A percentile compares a stretch with the other conserved stretches of the same genome.
These are phyloP conservation scores for Pseudogymnoascus sp. DNA, from an alignment of 2,329 filamentous ascomycete genomes.

Conservation along the genomic window DNA sequence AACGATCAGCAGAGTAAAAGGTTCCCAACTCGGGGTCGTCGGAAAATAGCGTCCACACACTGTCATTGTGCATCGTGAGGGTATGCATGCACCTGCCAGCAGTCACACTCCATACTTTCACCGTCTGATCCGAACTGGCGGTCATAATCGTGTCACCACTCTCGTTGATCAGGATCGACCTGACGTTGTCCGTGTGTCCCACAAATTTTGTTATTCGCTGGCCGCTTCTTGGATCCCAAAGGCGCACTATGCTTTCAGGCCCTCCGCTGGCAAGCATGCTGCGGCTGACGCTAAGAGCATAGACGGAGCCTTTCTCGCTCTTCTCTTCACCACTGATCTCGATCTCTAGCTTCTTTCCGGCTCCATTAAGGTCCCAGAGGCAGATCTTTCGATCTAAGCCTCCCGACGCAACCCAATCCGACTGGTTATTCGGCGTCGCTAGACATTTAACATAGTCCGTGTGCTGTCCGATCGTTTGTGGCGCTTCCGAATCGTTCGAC, in stretches of 20 bases:
- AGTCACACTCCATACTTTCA: conserved; percentile 96
- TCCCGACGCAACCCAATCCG: conserved; percentile 87
- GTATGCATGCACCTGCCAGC: conserved; percentile 96
- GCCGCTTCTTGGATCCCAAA: conserved; percentile 86
- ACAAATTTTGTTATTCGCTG: conserved; percentile 93
- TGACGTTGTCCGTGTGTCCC: conserved; percentile 89
- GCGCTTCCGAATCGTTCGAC: conserved; percentile 54
- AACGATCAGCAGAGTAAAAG: conserved; percentile 92
- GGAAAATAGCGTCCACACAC: conserved; percentile 92
- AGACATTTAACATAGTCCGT: conserved; percentile 95
- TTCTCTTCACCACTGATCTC: conserved; percentile 76
- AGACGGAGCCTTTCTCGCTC: conserved; percentile 87
- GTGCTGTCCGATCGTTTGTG: conserved; percentile 81
- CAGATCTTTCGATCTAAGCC: conserved; percentile 88
- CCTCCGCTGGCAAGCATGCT: conserved; percentile 85
- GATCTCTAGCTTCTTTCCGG: conserved; percentile 79
- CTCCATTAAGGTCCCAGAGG: conserved; percentile 87
- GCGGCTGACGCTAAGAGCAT: conserved; percentile 73
- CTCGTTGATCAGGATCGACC: conserved; percentile 82
- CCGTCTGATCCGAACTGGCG: conserved; percentile 88
- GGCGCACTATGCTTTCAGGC: conserved; percentile 82
- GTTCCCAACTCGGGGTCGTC: conserved; percentile 76
- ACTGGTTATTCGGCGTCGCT: conserved; percentile 62
- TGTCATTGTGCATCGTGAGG: conserved; percentile 97
- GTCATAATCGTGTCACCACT: conserved; percentile 88